A percentile compares a stretch with the other conserved stretches of the same genome.
Conservation (phyloP, 768 basidiomycete genomes). For the Mrakia frigida region DNA sequence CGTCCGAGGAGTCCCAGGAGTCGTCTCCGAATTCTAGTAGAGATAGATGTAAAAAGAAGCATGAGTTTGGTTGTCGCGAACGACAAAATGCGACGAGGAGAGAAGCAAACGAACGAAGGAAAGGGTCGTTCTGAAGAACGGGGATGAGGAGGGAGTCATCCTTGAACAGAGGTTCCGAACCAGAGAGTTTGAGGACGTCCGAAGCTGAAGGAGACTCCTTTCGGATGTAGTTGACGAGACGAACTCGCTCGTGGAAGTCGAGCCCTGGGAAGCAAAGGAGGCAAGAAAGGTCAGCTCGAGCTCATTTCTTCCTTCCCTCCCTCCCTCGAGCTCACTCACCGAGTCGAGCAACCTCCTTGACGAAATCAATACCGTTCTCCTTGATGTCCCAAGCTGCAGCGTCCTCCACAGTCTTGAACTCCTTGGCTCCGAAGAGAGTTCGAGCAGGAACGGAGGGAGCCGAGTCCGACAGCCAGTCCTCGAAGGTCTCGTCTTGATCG, state of each 20-base stretch:
- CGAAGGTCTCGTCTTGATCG: constrained; percentile 29
- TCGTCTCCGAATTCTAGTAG: constrained; percentile 17
- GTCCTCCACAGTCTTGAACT: constrained; percentile 57
- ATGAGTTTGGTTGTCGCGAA: constrained; percentile 59
- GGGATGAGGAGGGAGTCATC: constrained; percentile 80
- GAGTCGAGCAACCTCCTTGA: constrained; percentile 51
- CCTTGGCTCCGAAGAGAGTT: constrained; percentile 66
- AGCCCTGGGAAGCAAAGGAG: constrained; percentile 51
- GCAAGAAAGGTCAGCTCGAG: constrained; percentile 2
- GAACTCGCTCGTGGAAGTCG: constrained; percentile 72
- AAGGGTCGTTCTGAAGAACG: constrained; percentile 74
- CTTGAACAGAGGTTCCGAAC: constrained; percentile 59
- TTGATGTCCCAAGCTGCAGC: constrained; percentile 59
- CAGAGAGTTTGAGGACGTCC: constrained; percentile 52
- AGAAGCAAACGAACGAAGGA: constrained; percentile 63
- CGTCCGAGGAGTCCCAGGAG: constrained; percentile 57
- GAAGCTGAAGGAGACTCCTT: constrained; percentile 54
- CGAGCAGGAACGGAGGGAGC: constrained; percentile 46
- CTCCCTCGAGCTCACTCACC: constrained; percentile 50
- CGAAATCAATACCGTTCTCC: constrained; percentile 61
- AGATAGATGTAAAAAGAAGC: constrained; percentile 45
- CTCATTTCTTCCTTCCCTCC: constrained; percentile 33
- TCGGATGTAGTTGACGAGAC: constrained; percentile 81
- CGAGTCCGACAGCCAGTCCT: constrained; percentile 35
- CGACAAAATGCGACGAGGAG: constrained; percentile 26